Evolutionary conservation across 2,329 filamentous ascomycete genomes (phyloP), one percentile per base, ranked within the genome.

Genomic region (Epichloe elymi): DNA sequence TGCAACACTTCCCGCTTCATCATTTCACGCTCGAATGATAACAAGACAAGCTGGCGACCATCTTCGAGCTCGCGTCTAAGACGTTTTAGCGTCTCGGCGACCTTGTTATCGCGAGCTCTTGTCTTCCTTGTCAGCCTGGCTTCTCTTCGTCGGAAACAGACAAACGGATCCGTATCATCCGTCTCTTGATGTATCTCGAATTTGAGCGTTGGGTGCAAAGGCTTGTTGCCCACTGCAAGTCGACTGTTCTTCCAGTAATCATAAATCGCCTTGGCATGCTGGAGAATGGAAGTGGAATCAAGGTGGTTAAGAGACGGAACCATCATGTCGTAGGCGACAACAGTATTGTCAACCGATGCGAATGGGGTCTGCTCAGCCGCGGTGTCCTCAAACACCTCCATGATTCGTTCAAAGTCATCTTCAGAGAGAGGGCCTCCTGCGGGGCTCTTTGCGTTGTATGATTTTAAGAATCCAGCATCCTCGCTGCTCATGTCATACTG

Each of bases 61-160:
- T 93, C 85, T 68, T 97, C 93, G 39, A 97, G 75, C 71, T 98
- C 91, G 60, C 85, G 85, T 51, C 93, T 83, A 62, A 98, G 73
- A 65, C 87, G 88, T 73, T 93, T 93, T 58, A 98, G 78, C 67
- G 95, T 96, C 65, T 98, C 93, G 50, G 86, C 88, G 60, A 91
- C 88, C 68, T 95, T 91, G 37, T 88, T 88, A 72, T 98, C 93
- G 62, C 93, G 83, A 59, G 88, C 88, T 63, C 93, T 80, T 38
- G 93, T 98, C 72, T 97, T 98, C 60, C 93, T 86, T 47, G 89
- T 91, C 66, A 95, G 88, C 52, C 93, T 85, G 45, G 95, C 87
- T 69, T 98, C 93, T 56, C 93, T 86, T 59, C 93, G 83, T 64
- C 93, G 82, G 79, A 98, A 98, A 70, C 93, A 98, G 61, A 98